phyloP scores from a whole-genome alignment of 495 filamentous ascomycete species.

The Achaetomiella virescens region DNA sequence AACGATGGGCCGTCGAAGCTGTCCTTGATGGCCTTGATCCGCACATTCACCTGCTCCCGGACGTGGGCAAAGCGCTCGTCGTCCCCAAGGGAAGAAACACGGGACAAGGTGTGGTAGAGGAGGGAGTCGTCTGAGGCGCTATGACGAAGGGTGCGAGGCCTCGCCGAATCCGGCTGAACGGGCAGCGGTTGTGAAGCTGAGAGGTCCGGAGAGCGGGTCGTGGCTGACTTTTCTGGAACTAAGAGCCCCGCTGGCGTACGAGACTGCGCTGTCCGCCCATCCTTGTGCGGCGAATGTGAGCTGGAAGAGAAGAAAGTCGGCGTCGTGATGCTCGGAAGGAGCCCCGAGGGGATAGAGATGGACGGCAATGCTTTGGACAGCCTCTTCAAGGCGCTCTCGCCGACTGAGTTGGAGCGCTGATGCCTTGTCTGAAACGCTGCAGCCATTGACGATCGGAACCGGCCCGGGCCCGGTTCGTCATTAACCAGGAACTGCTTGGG shows the following conservation, averaged over 20 bases:
- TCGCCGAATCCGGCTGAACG: constrained; percentile 16
- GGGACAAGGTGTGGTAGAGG: constrained; percentile 60
- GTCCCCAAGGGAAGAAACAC: constrained; percentile 77
- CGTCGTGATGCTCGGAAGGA: constrained; percentile 40
- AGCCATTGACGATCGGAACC: constrained; percentile 34
- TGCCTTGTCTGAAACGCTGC: constrained; percentile 31
- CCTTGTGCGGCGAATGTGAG: constrained; percentile 28
- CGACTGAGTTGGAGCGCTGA: constrained; percentile 35
- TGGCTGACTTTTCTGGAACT: not conserved
- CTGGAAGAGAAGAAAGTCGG: constrained; percentile 41
- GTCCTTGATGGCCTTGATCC: constrained; percentile 87
- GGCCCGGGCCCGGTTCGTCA: constrained; percentile 20
- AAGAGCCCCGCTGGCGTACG: constrained; percentile 11
- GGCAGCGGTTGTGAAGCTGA: constrained; percentile 24
- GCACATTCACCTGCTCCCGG: constrained; percentile 72
- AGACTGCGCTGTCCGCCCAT: constrained; percentile 9
- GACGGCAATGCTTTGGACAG: constrained; percentile 47
- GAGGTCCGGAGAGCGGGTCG: not conserved
- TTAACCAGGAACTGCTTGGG: constrained; percentile 38
- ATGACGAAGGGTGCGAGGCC: constrained; percentile 43
- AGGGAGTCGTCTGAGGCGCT: constrained; percentile 73
- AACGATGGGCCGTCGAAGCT: constrained; percentile 71
- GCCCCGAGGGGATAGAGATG: constrained; percentile 42
- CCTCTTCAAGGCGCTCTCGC: constrained; percentile 42
- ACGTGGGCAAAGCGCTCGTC: constrained; percentile 78